Evolutionary conservation across 371 early-diverging fungal species (phyloP).

Genomic region (Mucor sp.): DNA sequence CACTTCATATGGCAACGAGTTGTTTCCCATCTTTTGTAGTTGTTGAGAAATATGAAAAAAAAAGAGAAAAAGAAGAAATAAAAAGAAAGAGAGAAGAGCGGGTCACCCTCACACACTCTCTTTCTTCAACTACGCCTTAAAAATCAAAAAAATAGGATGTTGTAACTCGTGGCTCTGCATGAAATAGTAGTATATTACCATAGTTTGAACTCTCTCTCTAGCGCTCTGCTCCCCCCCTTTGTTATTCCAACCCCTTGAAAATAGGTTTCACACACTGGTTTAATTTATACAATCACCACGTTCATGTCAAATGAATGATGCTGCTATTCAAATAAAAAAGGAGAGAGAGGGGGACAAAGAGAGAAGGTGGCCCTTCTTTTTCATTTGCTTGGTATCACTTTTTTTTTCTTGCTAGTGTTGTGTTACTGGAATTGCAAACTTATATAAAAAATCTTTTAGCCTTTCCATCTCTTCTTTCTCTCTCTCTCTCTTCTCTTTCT

Average conservation of each 20-base stretch:
- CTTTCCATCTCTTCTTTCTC: background rate
- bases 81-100: slow-evolving; percentile 1
- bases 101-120: background rate
- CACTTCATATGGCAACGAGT: slow-evolving; percentile 25
- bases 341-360: background rate
- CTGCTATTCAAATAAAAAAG: slow-evolving; percentile 1
- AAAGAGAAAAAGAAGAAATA: background rate
- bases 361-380: background rate
- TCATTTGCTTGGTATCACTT: slow-evolving; percentile 1
- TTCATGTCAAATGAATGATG: background rate
- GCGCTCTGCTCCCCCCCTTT: background rate
- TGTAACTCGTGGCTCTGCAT: slow-evolving; percentile 19
- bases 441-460: background rate
- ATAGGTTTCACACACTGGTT: background rate
- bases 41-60: too few species aligned
- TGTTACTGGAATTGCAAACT: background rate
- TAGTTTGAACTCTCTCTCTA: background rate
- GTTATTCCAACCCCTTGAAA: background rate
- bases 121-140: too few species aligned
- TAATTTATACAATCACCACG: background rate
- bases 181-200: background rate
- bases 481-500: background rate
- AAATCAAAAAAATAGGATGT: background rate
- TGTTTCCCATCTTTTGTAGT: slow-evolving; percentile 6
- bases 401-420: background rate